Percentiles rank a stretch among this genome's conserved stretches.
Evolutionary conservation across 768 basidiomycete genomes (phyloP).

Genomic region (Suillus paluster): DNA sequence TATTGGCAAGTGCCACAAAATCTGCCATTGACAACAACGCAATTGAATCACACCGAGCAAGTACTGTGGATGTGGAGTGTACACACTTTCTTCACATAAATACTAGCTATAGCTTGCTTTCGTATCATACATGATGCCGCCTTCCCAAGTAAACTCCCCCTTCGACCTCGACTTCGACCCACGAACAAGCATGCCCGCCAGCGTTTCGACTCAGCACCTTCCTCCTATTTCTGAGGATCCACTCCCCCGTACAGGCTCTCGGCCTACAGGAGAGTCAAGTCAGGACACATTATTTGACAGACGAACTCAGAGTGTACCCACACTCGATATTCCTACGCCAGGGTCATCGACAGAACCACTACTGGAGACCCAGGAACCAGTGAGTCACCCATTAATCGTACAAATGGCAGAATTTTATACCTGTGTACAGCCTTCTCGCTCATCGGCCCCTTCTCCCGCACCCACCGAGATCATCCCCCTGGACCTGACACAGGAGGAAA

Average conservation of each 20-base stretch:
- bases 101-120: not conserved
- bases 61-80: not conserved
- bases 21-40: not conserved
- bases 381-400: constrained; percentile 14
- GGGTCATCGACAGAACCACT: constrained; percentile 8
- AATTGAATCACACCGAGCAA: constrained; percentile 2
- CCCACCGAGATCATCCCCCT: constrained; percentile 38
- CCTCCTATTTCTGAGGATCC: constrained; percentile 14
- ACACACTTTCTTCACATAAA: not conserved
- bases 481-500: constrained; percentile 38
- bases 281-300: constrained; percentile 26
- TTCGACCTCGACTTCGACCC: constrained; percentile 24
- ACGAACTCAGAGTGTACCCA: constrained; percentile 30
- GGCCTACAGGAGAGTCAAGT: constrained; percentile 27
- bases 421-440: constrained; percentile 18
- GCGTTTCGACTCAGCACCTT: constrained; percentile 14
- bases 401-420: not conserved
- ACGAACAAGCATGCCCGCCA: constrained; percentile 17
- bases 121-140: no score
- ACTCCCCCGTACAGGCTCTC: constrained; percentile 23
- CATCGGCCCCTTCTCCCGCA: constrained; percentile 34
- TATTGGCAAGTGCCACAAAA: constrained; percentile 1
- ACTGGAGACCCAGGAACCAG: constrained; percentile 28
- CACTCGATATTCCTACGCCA: constrained; percentile 18
- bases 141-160: constrained; percentile 21